Conservation (phyloP, 768 basidiomycete species). For the Boletus speciosus region DNA sequence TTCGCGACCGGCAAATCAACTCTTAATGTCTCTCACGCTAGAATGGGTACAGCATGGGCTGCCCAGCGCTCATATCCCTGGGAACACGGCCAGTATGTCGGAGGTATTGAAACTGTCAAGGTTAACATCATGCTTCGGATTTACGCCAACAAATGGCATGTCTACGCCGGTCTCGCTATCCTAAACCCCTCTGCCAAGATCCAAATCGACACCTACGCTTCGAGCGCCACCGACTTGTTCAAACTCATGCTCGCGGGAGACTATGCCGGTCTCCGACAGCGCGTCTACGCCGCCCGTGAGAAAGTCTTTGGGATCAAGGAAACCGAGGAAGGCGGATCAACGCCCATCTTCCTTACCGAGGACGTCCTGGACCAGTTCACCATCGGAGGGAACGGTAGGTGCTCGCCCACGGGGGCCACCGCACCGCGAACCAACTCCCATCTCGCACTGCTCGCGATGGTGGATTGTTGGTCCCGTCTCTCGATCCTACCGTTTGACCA, state of each 20-base stretch:
- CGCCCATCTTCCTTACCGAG: constrained; percentile 80
- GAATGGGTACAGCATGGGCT: constrained; percentile 98
- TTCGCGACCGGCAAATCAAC: not conserved
- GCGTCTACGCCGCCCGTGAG: constrained; percentile 72
- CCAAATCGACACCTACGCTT: constrained; percentile 91
- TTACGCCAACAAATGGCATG: constrained; percentile 97
- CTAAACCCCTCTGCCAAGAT: constrained; percentile 85
- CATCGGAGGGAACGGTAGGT: constrained; percentile 46
- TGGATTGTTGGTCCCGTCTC: constrained; percentile 93
- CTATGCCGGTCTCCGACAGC: constrained; percentile 52
- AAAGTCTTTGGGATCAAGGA: constrained; percentile 64
- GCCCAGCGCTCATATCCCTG: constrained; percentile 79
- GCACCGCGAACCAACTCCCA: constrained; percentile 70
- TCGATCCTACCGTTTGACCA: constrained; percentile 87
- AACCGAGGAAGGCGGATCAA: constrained; percentile 25
- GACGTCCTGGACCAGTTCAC: constrained; percentile 87
- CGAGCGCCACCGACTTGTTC: constrained; percentile 83
- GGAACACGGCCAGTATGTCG: constrained; percentile 93
- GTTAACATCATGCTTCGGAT: constrained; percentile 94
- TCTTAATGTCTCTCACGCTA: constrained; percentile 30
- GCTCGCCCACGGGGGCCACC: constrained; percentile 7
- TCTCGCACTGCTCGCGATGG: constrained; percentile 93
- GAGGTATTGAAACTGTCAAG: constrained; percentile 97
- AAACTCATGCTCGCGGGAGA: constrained; percentile 84
- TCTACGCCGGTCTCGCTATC: constrained; percentile 98